These are phyloP conservation scores for Aureobasidium lini DNA, from an alignment of 2,329 filamentous ascomycete genomes.

Conservation along the genomic window DNA sequence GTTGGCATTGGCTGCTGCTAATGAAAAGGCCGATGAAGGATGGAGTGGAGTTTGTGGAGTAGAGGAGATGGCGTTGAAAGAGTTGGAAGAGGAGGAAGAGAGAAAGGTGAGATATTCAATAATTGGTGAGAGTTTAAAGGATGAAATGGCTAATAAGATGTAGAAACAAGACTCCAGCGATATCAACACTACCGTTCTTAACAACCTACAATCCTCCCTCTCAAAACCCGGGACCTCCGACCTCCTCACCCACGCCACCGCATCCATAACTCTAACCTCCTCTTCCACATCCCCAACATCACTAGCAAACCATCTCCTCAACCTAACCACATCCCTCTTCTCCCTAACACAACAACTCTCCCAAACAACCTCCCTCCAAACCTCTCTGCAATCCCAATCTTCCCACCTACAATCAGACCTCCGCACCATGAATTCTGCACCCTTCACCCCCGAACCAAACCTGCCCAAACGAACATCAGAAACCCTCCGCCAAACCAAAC, in stretches of 20 bases:
- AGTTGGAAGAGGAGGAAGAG: slow-evolving; percentile 32
- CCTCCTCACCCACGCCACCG: slow-evolving; percentile 31
- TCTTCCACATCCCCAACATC: background rate
- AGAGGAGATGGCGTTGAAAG: slow-evolving; percentile 52
- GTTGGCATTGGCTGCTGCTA: slow-evolving; percentile 64
- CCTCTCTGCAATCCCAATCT: slow-evolving; percentile 21
- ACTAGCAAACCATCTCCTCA: slow-evolving; percentile 12
- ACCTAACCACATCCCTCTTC: slow-evolving; percentile 19
- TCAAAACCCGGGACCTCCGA: slow-evolving; percentile 22
- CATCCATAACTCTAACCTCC: slow-evolving; percentile 29
- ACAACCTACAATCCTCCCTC: slow-evolving; percentile 12
- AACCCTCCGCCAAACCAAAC: slow-evolving; percentile 61
- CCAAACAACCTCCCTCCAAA: slow-evolving; percentile 20
- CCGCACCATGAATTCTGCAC: slow-evolving; percentile 19
- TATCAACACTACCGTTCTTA: background rate
- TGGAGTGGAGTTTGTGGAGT: slow-evolving; percentile 49
- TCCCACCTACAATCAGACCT: slow-evolving; percentile 19
- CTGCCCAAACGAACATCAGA: slow-evolving; percentile 66
- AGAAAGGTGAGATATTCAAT: background rate
- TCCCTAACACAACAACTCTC: slow-evolving; percentile 23
- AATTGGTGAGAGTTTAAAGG: background rate
- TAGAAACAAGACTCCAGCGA: background rate
- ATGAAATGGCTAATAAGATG: background rate
- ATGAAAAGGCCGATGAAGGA: slow-evolving; percentile 72
- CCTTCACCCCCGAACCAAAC: slow-evolving; percentile 42